phyloP scores from a whole-genome alignment of 306 rosid genomes.

The Elaeagnus macrophylla region DNA sequence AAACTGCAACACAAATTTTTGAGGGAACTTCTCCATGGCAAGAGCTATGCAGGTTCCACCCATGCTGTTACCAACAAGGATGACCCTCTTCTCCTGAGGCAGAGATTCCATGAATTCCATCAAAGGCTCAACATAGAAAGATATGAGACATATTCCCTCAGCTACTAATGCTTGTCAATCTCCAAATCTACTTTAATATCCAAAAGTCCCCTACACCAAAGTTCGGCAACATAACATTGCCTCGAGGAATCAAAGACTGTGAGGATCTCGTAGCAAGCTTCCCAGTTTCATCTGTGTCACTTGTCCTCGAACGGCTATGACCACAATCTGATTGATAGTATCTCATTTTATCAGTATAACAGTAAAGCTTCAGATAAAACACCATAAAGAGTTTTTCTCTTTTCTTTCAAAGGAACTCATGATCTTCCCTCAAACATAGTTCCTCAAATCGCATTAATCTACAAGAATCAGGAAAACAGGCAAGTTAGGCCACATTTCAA shows the following conservation, averaged over 20 bases:
- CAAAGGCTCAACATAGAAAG: conserved; percentile 29
- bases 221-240: not conserved
- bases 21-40: conserved; percentile 56
- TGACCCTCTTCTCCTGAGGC: conserved; percentile 29
- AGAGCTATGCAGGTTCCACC: conserved; percentile 37
- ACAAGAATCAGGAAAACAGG: conserved; percentile 24
- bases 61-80: conserved; percentile 48
- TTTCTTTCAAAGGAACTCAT: conserved; percentile 1
- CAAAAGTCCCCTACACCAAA: too few species aligned
- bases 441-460: conserved; percentile 60
- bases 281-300: not conserved
- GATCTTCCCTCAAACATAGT: conserved; percentile 29
- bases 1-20: conserved; percentile 42
- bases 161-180: too few species aligned
- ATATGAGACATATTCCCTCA: too few species aligned
- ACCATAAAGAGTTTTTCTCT: not conserved
- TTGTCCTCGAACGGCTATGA: not conserved
- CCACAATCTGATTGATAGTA: conserved; percentile 2
- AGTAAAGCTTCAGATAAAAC: too few species aligned
- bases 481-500: not conserved
- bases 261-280: not conserved
- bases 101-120: conserved; percentile 28
- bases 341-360: not conserved
- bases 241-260: not conserved
- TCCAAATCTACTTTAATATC: too few species aligned